Conservation (phyloP, 2,329 filamentous ascomycete species). For the Colletotrichum falcatum region DNA sequence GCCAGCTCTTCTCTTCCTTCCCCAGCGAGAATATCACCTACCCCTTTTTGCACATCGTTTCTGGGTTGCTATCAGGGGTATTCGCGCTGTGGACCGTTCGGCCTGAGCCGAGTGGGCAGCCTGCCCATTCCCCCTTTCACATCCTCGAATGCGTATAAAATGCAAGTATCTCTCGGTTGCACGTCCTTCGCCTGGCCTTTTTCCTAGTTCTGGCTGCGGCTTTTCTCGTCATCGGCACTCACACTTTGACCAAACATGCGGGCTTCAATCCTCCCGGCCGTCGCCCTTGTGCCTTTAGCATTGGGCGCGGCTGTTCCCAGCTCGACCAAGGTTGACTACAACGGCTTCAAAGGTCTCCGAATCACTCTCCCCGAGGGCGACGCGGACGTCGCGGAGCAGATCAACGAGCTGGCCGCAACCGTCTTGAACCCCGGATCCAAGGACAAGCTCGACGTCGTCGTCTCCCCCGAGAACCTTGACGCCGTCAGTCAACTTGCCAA, state of each 20-base stretch:
- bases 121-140: not conserved
- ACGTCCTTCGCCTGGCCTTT: too few relatives aligned
- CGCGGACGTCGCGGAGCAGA: slow-evolving; percentile 22
- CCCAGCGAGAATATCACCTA: slow-evolving; percentile 27
- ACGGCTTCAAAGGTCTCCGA: slow-evolving; percentile 40
- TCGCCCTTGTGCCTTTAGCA: slow-evolving; percentile 13
- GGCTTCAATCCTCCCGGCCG: slow-evolving; percentile 16
- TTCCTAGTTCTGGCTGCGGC: not conserved
- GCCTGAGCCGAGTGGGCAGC: not conserved
- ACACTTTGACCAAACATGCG: slow-evolving; percentile 17
- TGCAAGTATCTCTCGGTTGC: not conserved
- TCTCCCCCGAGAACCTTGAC: slow-evolving; percentile 47
- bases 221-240: not conserved
- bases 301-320: slow-evolving; percentile 16
- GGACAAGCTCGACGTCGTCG: slow-evolving; percentile 47
- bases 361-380: slow-evolving; percentile 23
- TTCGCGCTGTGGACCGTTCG: not conserved
- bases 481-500: slow-evolving; percentile 49
- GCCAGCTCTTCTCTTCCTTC: not conserved
- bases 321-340: slow-evolving; percentile 34
- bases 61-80: not conserved
- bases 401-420: slow-evolving; percentile 28
- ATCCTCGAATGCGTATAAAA: not conserved
- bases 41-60: slow-evolving; percentile 1
- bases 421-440: slow-evolving; percentile 23